Conservation (phyloP, 2,329 filamentous ascomycete genomes). For the Orbilia blumenaviensis region DNA sequence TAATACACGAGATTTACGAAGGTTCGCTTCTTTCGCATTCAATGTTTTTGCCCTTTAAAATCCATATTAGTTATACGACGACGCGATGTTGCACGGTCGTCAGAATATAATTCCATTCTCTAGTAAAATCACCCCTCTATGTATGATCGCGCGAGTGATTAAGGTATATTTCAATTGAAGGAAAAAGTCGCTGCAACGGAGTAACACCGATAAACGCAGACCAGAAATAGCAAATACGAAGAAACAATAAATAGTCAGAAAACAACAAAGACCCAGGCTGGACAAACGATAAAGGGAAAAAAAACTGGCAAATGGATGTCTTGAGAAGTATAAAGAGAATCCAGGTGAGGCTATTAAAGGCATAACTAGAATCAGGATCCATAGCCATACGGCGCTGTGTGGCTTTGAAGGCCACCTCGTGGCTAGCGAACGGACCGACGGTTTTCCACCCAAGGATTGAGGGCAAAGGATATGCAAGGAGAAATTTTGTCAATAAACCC, state of each 20-base stretch:
- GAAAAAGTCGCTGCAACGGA: not conserved
- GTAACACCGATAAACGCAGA: not conserved
- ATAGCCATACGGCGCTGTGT: not conserved
- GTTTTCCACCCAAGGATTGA: not conserved
- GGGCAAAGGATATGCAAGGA: not conserved
- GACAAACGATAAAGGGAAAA: not conserved
- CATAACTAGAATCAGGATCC: not conserved
- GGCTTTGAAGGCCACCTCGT: not conserved
- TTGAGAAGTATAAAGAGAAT: not conserved
- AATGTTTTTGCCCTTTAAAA: not conserved
- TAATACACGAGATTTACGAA: constrained; percentile 22
- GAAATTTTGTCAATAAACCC: not conserved
- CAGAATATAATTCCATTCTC: not conserved
- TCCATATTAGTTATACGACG: not conserved
- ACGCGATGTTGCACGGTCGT: not conserved
- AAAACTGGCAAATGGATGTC: not conserved
- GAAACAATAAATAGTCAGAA: not conserved
- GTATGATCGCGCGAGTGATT: not conserved
- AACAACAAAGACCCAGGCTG: not conserved
- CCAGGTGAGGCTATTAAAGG: not conserved
- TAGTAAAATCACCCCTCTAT: not conserved
- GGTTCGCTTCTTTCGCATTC: not conserved
- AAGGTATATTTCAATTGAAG: not conserved
- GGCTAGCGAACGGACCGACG: not conserved
- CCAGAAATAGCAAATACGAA: not conserved